phyloP scores from a whole-genome alignment of 768 basidiomycete genomes.

The Termitomyces sp. region DNA sequence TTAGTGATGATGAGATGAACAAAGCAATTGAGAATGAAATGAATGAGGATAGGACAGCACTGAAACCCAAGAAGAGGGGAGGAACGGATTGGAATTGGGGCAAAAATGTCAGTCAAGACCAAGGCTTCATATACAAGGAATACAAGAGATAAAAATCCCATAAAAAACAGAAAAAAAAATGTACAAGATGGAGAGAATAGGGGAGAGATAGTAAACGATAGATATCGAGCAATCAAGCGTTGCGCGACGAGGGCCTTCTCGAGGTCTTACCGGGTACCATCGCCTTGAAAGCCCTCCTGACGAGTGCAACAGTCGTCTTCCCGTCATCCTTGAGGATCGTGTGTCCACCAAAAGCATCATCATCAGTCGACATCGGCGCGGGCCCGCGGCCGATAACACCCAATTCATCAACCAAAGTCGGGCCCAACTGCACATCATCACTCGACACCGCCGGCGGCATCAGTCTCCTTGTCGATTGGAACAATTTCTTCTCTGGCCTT shows the following conservation, averaged over 20 bases:
- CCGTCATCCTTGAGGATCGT: constrained; percentile 41
- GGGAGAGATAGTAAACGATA: not conserved
- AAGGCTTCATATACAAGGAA: not conserved
- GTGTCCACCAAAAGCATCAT: constrained; percentile 15
- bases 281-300: constrained; percentile 73
- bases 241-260: constrained; percentile 45
- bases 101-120: not conserved
- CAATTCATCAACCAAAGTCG: constrained; percentile 61
- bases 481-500: constrained; percentile 37
- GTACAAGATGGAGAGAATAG: not conserved
- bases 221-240: constrained; percentile 27
- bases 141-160: not conserved
- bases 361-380: constrained; percentile 21
- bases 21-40: not conserved
- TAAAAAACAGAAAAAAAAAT: constrained; percentile 4
- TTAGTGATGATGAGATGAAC: not conserved
- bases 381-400: constrained; percentile 45
- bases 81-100: not conserved
- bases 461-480: constrained; percentile 44
- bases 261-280: constrained; percentile 65
- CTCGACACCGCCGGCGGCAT: constrained; percentile 77
- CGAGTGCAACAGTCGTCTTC: constrained; percentile 48
- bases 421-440: constrained; percentile 43
- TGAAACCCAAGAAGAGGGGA: not conserved
- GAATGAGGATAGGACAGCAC: not conserved